phyloP scores from a whole-genome alignment of 805 yeast species.

The Ogataea pilisensis region DNA sequence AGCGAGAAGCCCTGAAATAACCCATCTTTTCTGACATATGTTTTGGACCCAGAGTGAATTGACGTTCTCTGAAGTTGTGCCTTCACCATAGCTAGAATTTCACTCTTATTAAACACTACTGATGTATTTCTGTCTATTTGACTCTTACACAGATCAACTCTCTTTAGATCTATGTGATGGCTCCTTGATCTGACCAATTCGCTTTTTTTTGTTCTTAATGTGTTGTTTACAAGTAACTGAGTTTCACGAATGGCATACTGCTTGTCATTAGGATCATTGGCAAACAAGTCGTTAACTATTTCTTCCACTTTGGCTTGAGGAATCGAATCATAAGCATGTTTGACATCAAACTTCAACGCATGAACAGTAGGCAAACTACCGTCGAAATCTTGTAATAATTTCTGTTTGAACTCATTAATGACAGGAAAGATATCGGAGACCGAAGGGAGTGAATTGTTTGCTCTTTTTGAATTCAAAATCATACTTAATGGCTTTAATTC shows the following conservation, averaged over 20 bases:
- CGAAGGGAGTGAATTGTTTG: constrained; percentile 27
- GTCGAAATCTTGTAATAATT: constrained; percentile 13
- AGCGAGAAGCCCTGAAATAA: constrained; percentile 82
- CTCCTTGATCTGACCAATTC: neutral
- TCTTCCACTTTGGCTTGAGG: constrained; percentile 37
- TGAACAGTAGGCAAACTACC: constrained; percentile 35
- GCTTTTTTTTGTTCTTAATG: neutral
- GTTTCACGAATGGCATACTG: constrained; percentile 9
- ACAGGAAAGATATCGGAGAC: constrained; percentile 40
- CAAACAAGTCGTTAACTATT: constrained; percentile 13
- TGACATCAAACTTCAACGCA: constrained; percentile 70
- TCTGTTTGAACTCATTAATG: constrained; percentile 36
- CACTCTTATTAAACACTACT: constrained; percentile 33
- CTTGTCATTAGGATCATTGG: constrained; percentile 16
- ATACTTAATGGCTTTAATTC: constrained; percentile 42
- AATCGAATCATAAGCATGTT: constrained; percentile 71
- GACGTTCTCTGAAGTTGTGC: constrained; percentile 53
- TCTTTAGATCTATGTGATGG: too few species aligned
- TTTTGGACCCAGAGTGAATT: constrained; percentile 34
- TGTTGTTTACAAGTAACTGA: constrained; percentile 1
- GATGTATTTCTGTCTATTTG: constrained; percentile 12
- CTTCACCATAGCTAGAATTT: constrained; percentile 42
- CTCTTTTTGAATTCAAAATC: constrained; percentile 28
- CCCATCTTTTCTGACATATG: constrained; percentile 56
- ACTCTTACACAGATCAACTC: neutral